These are phyloP conservation scores for Trichoderma atroviride DNA, from an alignment of 2,329 filamentous ascomycete genomes.

Conservation along the genomic window DNA sequence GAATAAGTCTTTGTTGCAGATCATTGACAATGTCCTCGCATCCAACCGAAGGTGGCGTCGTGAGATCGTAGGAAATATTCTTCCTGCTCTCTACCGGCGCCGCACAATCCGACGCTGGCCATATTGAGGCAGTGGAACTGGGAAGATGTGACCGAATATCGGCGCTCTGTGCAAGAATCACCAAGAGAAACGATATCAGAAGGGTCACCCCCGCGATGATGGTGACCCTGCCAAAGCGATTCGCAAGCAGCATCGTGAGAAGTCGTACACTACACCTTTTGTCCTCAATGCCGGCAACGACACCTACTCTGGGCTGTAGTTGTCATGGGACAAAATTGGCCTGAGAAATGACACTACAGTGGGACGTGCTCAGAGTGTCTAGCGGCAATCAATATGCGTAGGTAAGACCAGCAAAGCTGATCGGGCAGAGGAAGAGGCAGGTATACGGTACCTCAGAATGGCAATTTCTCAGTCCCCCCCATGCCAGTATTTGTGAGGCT, in stretches of 20 bases:
- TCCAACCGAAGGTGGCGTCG: conserved; percentile 9
- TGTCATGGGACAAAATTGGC: conserved; percentile 16
- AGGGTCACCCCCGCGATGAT: conserved; percentile 18
- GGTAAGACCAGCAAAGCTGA: conserved; percentile 5
- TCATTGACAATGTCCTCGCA: conserved; percentile 25
- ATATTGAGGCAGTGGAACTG: conserved; percentile 15
- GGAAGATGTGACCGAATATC: conserved; percentile 22
- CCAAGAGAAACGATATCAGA: conserved; percentile 21
- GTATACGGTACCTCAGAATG: conserved; percentile 4
- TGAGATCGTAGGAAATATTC: conserved; percentile 19
- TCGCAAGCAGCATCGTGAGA: conserved; percentile 21
- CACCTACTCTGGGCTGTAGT: conserved; percentile 3
- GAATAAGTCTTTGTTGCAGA: conserved; percentile 17
- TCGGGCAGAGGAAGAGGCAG: not conserved
- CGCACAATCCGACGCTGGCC: conserved; percentile 11
- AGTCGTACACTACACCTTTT: not conserved
- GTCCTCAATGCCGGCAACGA: conserved; percentile 1
- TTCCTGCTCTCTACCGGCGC: conserved; percentile 1
- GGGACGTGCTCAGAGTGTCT: conserved; percentile 4
- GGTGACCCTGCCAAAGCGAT: conserved; percentile 16
- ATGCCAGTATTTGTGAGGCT: not conserved
- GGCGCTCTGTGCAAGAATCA: conserved; percentile 17
- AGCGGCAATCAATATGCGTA: not conserved
- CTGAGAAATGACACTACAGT: not conserved
- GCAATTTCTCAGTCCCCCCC: not conserved